These are phyloP conservation scores for Teratosphaeriaceae sp. DNA, from an alignment of 2,329 filamentous ascomycete genomes.

Conservation along the genomic window DNA sequence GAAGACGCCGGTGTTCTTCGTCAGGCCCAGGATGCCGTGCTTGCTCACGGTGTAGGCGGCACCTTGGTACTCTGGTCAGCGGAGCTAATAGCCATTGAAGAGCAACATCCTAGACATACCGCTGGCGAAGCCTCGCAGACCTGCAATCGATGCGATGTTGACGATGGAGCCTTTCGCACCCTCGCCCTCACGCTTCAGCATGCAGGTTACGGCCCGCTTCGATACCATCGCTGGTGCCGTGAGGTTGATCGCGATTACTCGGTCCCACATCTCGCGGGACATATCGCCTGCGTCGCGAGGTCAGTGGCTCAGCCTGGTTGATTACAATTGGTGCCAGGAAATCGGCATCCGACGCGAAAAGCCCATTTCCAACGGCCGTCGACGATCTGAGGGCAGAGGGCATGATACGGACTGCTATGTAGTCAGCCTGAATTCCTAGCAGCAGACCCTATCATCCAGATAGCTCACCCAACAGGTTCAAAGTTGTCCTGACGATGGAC, in stretches of 20 bases:
- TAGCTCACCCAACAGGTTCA: conserved; percentile 47
- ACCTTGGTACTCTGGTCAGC: background rate
- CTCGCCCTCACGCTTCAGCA: conserved; percentile 40
- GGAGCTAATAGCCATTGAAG: background rate
- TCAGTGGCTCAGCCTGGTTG: too few species aligned
- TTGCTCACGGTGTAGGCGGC: conserved; percentile 43
- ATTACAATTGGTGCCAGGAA: too few species aligned
- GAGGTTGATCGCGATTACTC: conserved; percentile 50
- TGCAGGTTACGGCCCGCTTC: conserved; percentile 45
- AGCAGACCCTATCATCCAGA: too few species aligned
- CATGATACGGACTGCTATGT: too few species aligned
- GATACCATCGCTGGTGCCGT: conserved; percentile 49
- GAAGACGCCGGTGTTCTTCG: conserved; percentile 51
- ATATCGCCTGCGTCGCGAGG: too few species aligned
- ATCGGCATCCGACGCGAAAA: too few species aligned
- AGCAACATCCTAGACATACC: conserved; percentile 23
- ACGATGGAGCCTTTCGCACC: conserved; percentile 45
- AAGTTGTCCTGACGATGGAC: conserved; percentile 38
- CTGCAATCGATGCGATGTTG: conserved; percentile 47
- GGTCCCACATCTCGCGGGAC: conserved; percentile 45
- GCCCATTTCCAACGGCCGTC: too few species aligned
- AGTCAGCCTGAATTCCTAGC: too few species aligned
- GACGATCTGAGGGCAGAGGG: too few species aligned
- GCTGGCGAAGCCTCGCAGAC: conserved; percentile 35
- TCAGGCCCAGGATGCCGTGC: conserved; percentile 49